Evolutionary conservation across 2,329 filamentous ascomycete genomes (phyloP), one percentile per base, ranked within the genome.

Genomic region (Colletotrichum tropicicola): DNA sequence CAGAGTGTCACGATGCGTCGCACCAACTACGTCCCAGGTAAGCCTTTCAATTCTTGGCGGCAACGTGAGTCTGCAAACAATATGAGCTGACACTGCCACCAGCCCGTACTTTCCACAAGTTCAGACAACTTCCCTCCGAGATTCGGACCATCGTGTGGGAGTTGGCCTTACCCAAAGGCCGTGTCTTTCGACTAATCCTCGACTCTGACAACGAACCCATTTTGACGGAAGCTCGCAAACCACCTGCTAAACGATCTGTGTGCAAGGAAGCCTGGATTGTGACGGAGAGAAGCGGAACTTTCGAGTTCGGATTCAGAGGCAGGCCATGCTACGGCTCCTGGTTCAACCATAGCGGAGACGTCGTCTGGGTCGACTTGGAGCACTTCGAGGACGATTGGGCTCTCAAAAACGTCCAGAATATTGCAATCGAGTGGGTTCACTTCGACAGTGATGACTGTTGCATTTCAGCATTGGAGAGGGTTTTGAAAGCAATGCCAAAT

Each of bases 141-240:
- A 41, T 54, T 3, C 58, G 45, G 5, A 44, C 35, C n/a, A 6
- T 1, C 4, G 37, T 63, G 6, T 66, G 53, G 64, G 37, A 59
- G 35, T 35, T 58, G 45, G 15, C 54, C 5, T n/a, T 66, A 2
- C 53, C 63, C 3, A 23, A 37, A 2, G 0, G 5, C 5, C 52
- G 63, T 2, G 7, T 63, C 2, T 54, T 66, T 12, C 79, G 83
- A 67, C n/a, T 30, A 6, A 13, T 13, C 32, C 3, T 15, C 3
- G 32, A 35, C 32, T 10, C 12, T 15, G 1, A 12, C 12, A 6
- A 12, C 10, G 12, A 35, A 15, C 1, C 6, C 5, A 5, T 5
- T 3, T 15, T 35, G 6, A 35, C 3, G 2, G 13, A 27, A n/a
- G 5, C n/a, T 6, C 19, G 21, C 30, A 25, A 32, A 1, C 15